Evolutionary conservation across 1,139 yeast species (phyloP).

Genomic region (Groenewaldozyma auringiensis): DNA sequence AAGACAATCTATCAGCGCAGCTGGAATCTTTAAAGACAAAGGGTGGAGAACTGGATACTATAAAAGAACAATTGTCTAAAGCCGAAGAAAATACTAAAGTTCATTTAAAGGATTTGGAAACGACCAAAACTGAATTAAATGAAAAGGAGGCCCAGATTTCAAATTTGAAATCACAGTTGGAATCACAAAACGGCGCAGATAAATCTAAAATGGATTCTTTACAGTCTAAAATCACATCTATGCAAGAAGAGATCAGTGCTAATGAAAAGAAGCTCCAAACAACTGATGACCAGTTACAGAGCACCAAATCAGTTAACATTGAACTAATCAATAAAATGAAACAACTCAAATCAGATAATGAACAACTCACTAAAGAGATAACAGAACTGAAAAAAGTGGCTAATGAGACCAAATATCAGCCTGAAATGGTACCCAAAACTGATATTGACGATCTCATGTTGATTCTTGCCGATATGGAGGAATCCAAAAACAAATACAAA

Average conservation of each 20-base stretch:
- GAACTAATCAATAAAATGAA: conserved; percentile 5
- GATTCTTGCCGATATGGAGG: conserved; percentile 67
- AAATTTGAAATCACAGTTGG: neutral
- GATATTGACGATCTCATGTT: conserved; percentile 74
- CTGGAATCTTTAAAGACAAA: neutral
- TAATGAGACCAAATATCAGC: conserved; percentile 1
- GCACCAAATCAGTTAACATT: conserved; percentile 12
- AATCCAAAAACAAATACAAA: conserved; percentile 55
- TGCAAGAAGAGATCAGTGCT: conserved; percentile 5
- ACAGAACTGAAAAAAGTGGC: conserved; percentile 5
- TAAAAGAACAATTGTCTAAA: conserved; percentile 2
- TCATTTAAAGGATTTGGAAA: neutral
- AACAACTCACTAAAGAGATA: conserved; percentile 11
- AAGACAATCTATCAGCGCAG: neutral
- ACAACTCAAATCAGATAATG: conserved; percentile 16
- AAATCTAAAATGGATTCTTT: neutral
- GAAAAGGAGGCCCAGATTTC: neutral
- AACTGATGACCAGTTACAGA: conserved; percentile 6
- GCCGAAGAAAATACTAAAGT: conserved; percentile 2
- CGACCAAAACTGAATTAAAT: neutral
- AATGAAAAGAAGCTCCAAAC: conserved; percentile 16
- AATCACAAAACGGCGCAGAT: neutral
- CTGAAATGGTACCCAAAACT: conserved; percentile 42
- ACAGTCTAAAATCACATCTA: neutral
- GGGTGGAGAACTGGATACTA: neutral